These are phyloP conservation scores for Helichrysum umbraculigerum DNA, from an alignment of 129 eudicot species.

Conservation along the genomic window DNA sequence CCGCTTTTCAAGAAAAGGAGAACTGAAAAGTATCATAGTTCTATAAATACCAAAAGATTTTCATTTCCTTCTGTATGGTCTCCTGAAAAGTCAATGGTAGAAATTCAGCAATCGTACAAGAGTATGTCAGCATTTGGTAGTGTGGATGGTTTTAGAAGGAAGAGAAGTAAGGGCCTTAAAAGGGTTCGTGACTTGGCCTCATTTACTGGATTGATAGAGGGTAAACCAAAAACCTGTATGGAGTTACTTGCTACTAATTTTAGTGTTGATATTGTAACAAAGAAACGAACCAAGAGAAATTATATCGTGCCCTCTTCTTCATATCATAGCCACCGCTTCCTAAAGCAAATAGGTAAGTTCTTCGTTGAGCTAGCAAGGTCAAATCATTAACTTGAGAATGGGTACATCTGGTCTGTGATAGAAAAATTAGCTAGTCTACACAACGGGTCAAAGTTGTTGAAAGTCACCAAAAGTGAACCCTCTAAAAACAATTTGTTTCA, in stretches of 20 bases:
- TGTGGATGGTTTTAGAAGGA: slow-evolving; percentile 39
- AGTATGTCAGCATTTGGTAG: slow-evolving; percentile 30
- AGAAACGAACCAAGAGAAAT: slow-evolving; percentile 67
- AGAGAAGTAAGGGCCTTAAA: slow-evolving; percentile 56
- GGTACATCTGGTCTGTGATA: neutral
- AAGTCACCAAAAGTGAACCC: neutral
- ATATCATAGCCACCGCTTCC: slow-evolving; percentile 27
- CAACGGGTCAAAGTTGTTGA: neutral
- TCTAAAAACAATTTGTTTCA: too few species aligned
- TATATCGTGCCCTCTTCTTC: slow-evolving; percentile 20
- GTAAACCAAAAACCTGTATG: slow-evolving; percentile 40
- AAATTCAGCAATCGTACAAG: slow-evolving; percentile 28
- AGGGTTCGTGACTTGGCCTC: slow-evolving; percentile 55
- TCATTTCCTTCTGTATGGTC: slow-evolving; percentile 32
- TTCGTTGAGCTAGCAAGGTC: neutral
- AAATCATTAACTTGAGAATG: neutral
- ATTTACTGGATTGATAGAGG: slow-evolving; percentile 37
- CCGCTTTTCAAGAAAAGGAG: slow-evolving; percentile 65
- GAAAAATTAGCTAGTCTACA: too few species aligned
- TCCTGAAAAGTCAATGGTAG: slow-evolving; percentile 3
- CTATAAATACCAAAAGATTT: slow-evolving; percentile 33
- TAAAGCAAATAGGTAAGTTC: slow-evolving; percentile 33
- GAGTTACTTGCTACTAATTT: slow-evolving; percentile 54
- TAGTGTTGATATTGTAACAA: slow-evolving; percentile 43
- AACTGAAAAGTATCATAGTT: slow-evolving; percentile 45